Conservation (phyloP, 768 basidiomycete species). For the Pleurotus cornucopiae region DNA sequence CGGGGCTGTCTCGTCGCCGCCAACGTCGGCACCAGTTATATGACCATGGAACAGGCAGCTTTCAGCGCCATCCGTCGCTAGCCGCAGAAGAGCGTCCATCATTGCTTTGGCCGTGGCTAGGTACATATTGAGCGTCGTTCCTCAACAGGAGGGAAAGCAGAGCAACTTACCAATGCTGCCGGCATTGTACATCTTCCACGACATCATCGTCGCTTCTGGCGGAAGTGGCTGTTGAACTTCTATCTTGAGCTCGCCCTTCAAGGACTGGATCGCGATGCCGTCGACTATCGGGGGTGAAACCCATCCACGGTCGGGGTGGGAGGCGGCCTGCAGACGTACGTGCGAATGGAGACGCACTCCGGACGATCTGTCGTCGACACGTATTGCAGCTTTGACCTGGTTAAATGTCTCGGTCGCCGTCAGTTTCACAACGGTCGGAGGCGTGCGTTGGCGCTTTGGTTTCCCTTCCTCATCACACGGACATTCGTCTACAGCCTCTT, state of each 20-base stretch:
- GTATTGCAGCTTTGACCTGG: constrained; percentile 46
- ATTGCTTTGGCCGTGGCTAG: constrained; percentile 60
- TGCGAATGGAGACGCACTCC: constrained; percentile 60
- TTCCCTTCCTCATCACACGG: constrained; percentile 62
- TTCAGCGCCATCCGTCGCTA: constrained; percentile 36
- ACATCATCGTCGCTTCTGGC: constrained; percentile 54
- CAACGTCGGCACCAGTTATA: constrained; percentile 30
- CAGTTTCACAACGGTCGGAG: constrained; percentile 40
- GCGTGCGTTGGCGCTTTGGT: constrained; percentile 38
- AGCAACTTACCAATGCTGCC: constrained; percentile 47
- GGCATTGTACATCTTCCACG: constrained; percentile 63
- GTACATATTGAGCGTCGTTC: background rate
- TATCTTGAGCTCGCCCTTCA: constrained; percentile 51
- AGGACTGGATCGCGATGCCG: constrained; percentile 52
- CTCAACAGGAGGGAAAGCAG: background rate
- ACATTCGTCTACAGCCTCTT: constrained; percentile 64
- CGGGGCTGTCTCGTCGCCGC: background rate
- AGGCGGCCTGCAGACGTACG: constrained; percentile 57
- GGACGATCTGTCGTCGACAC: constrained; percentile 44
- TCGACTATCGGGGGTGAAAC: constrained; percentile 46
- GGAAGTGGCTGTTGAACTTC: constrained; percentile 54
- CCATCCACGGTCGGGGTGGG: constrained; percentile 48
- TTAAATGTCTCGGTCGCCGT: constrained; percentile 25
- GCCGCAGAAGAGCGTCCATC: constrained; percentile 54
- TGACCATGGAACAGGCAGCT: constrained; percentile 48